These are phyloP conservation scores for Trypanosoma grayi DNA, from an alignment of 208 protist genomes.

Conservation along the genomic window DNA sequence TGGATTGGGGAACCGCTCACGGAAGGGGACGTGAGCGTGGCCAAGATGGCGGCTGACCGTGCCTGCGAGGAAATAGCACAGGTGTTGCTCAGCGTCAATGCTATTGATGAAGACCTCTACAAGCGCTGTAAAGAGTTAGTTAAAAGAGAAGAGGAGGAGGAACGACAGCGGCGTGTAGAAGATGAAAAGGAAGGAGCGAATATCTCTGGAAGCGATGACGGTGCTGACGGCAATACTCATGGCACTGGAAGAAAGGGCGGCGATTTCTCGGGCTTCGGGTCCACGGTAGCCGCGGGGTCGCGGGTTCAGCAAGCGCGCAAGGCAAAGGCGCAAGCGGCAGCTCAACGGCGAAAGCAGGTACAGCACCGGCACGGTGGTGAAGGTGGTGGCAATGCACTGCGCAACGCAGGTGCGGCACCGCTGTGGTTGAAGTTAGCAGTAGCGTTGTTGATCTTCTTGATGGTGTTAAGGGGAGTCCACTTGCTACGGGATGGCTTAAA, in stretches of 20 bases:
- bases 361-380: background rate
- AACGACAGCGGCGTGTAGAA: background rate
- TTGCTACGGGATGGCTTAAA: background rate
- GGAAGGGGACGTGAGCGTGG: slow-evolving; percentile 14
- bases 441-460: background rate
- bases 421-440: slow-evolving; percentile 3
- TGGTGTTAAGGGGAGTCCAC: background rate
- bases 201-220: background rate
- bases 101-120: slow-evolving; percentile 8
- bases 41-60: slow-evolving; percentile 20
- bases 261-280: slow-evolving; percentile 22
- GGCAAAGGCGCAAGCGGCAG: slow-evolving; percentile 27
- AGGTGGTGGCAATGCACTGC: background rate
- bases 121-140: background rate
- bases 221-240: background rate
- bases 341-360: slow-evolving; percentile 5
- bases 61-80: slow-evolving; percentile 23
- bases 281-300: slow-evolving; percentile 14
- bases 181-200: slow-evolving; percentile 7
- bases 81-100: slow-evolving; percentile 9
- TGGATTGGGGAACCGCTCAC: slow-evolving; percentile 30
- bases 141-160: background rate
- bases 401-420: background rate
- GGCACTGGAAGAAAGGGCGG: slow-evolving; percentile 6
- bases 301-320: slow-evolving; percentile 53